Percentiles rank a stretch among this genome's conserved stretches.
These are phyloP conservation scores for Malbranchea cinnamomea DNA, from an alignment of 2,329 filamentous ascomycete species.

Conservation along the genomic window DNA sequence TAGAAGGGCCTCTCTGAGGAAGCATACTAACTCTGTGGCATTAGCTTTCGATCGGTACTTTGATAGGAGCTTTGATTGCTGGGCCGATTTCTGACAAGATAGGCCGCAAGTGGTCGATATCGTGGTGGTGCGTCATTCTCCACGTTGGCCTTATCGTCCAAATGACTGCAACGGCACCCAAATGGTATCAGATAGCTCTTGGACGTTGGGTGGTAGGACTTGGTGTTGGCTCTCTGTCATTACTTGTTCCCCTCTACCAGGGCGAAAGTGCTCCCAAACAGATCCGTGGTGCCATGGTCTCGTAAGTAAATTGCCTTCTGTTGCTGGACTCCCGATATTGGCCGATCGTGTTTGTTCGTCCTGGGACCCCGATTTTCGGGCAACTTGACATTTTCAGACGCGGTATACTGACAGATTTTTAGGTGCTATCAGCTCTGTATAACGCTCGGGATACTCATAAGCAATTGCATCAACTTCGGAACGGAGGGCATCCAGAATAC, in stretches of 20 bases:
- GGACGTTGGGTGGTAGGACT: constrained; percentile 33
- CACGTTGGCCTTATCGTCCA: constrained; percentile 33
- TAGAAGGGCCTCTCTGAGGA: constrained; percentile 7
- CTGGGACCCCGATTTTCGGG: no score
- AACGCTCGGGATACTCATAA: constrained; percentile 35
- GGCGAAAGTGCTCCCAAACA: constrained; percentile 32
- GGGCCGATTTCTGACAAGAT: constrained; percentile 31
- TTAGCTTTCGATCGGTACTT: constrained; percentile 30
- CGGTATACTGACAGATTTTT: neutral
- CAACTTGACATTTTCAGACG: neutral
- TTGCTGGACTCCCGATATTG: neutral
- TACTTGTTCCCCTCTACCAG: constrained; percentile 34
- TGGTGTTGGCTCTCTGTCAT: constrained; percentile 33
- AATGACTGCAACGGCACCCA: constrained; percentile 23
- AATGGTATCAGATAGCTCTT: constrained; percentile 31
- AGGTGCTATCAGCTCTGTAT: constrained; percentile 36
- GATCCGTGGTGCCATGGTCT: constrained; percentile 33
- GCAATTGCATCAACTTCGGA: constrained; percentile 35
- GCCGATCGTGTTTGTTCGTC: neutral
- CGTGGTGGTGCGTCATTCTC: constrained; percentile 30
- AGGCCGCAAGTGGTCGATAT: constrained; percentile 32
- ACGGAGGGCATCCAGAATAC: constrained; percentile 28
- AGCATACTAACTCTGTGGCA: neutral
- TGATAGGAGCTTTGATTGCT: constrained; percentile 24
- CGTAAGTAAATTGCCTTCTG: constrained; percentile 9